Base-by-base conservation (phyloP, 2,329 filamentous ascomycete species). In the Apiospora saccharicola region DNA sequence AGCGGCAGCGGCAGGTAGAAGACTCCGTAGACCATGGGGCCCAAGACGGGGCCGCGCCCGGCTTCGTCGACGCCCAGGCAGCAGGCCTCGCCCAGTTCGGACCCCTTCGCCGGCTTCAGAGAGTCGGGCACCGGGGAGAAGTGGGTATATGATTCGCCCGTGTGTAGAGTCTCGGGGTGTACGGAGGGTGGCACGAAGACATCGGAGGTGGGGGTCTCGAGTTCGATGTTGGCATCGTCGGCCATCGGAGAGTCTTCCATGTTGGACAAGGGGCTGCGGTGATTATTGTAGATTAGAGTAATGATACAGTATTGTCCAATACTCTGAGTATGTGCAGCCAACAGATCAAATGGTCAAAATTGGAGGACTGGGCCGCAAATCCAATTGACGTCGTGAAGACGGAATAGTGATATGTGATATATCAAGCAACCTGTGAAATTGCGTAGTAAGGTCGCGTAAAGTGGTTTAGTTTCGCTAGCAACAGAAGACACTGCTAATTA, bases 21-120 rank as follows among this genome's bases (percentile, higher is more conserved):
- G 78, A 91, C 85, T 75, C 87, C 89, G 84, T 93, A 93, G 77
- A 93, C 90, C 91, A 93, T 92, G 77, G 86, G 92, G 76, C 94
- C 96, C 16, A 98, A 89, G n/a, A 98, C 96, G 34, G 96, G 96
- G 1, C 96, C 96, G 79, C 96, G 91, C 67, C 96, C 96, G 76
- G 96, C 96, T 86, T 98, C 96, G 82, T 98, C 96, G 69, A 98
- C 92, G 74, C 96, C 96, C 30, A 98, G 88, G 26, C 93, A 92
- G 82, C 94, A 96, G 79, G 91, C 88, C 72, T 81, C 80, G 19
- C 83, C 77, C 72, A 72, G 69, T 24, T 74, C 70, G 22, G 43
- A 46, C 2, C 24, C 41, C 4, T 16, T 24, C 73, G 84, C 77
- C 1, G 86, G 81, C 30, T 87, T 87, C 70, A 94, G 89, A n/a